A percentile compares a stretch with the other conserved stretches of the same genome.
These are phyloP conservation scores for Apiospora marii DNA, from an alignment of 2,329 filamentous ascomycete genomes.

Conservation along the genomic window DNA sequence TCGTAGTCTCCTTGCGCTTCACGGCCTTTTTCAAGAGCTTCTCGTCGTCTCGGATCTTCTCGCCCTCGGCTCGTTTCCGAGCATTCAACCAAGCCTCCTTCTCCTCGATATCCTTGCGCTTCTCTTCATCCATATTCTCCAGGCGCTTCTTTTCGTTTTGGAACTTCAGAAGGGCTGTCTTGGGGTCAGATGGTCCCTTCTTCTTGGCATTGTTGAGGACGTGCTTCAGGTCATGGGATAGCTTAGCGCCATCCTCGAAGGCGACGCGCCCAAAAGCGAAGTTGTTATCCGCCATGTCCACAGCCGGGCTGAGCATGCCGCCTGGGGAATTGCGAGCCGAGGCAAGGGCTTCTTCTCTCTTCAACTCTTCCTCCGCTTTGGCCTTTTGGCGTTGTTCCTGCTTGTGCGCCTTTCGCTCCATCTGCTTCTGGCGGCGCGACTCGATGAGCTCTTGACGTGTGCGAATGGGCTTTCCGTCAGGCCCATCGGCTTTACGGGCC, in stretches of 20 bases:
- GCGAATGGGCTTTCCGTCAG: constrained; percentile 81
- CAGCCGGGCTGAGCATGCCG: constrained; percentile 62
- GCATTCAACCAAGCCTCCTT: constrained; percentile 96
- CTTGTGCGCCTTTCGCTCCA: constrained; percentile 86
- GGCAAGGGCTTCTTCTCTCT: constrained; percentile 67
- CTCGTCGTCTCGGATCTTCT: constrained; percentile 87
- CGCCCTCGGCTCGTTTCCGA: constrained; percentile 86
- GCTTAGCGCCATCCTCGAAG: constrained; percentile 83
- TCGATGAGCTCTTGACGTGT: constrained; percentile 94
- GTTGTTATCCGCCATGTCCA: constrained; percentile 66
- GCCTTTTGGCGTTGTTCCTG: constrained; percentile 81
- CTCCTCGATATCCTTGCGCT: constrained; percentile 86
- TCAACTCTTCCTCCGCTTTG: constrained; percentile 79
- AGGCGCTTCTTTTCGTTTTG: constrained; percentile 88
- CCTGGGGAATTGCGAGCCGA: constrained; percentile 67
- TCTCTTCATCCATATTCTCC: constrained; percentile 76
- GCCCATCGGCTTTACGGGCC: constrained; percentile 84
- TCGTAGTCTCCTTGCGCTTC: constrained; percentile 88
- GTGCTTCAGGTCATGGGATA: constrained; percentile 73
- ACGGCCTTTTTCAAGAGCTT: constrained; percentile 90
- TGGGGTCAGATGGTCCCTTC: constrained; percentile 84
- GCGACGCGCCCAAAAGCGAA: constrained; percentile 93
- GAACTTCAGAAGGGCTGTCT: constrained; percentile 83
- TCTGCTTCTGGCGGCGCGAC: constrained; percentile 84
- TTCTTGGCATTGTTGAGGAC: constrained; percentile 74